Conservation (phyloP, 2,329 filamentous ascomycete species). For the Alternaria brassicicola region DNA sequence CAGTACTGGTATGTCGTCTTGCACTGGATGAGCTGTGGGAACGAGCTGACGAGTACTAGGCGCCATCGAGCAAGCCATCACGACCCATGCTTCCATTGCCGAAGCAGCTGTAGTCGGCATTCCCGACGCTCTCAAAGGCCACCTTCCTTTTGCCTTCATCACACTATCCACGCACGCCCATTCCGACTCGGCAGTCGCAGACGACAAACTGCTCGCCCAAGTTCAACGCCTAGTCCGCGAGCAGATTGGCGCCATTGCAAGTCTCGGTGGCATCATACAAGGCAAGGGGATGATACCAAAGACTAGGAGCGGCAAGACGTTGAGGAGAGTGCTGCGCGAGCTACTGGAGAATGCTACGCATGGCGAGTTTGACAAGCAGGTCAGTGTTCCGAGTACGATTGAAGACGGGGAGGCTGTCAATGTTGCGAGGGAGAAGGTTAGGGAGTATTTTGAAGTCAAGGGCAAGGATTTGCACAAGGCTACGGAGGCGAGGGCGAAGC, state of each 20-base stretch:
- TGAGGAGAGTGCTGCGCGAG: slow-evolving; percentile 80
- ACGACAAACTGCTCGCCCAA: slow-evolving; percentile 61
- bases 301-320: slow-evolving; percentile 89
- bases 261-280: slow-evolving; percentile 83
- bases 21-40: neutral
- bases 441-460: slow-evolving; percentile 72
- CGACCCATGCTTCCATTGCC: slow-evolving; percentile 76
- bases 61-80: slow-evolving; percentile 88
- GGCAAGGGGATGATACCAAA: slow-evolving; percentile 88
- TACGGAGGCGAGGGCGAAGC: slow-evolving; percentile 51
- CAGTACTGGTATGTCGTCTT: slow-evolving; percentile 70
- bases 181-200: slow-evolving; percentile 59
- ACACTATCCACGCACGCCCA: slow-evolving; percentile 62
- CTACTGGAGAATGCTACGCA: slow-evolving; percentile 81
- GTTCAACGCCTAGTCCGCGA: slow-evolving; percentile 74
- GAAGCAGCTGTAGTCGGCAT: slow-evolving; percentile 88
- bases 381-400: slow-evolving; percentile 81
- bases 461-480: slow-evolving; percentile 47
- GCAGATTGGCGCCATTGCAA: slow-evolving; percentile 87
- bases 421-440: slow-evolving; percentile 72
- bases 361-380: slow-evolving; percentile 72
- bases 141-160: slow-evolving; percentile 89
- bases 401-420: slow-evolving; percentile 79
- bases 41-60: slow-evolving; percentile 55
- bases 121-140: slow-evolving; percentile 84